phyloP scores from a whole-genome alignment of 805 yeast species.

The Ogataea paradorogensis region DNA sequence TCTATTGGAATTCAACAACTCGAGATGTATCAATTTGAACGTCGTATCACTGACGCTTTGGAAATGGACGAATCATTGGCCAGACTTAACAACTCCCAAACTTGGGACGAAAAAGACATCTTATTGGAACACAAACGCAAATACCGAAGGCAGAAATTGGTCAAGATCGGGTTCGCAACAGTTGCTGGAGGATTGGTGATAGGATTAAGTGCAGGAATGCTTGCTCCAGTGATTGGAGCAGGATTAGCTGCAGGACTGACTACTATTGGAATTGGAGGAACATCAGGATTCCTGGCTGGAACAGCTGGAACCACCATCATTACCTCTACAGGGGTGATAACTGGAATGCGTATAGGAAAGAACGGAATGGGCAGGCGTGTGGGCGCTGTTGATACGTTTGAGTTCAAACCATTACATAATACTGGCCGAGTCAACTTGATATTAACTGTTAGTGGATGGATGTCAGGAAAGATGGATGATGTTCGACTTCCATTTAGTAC shows the following conservation, averaged over 20 bases:
- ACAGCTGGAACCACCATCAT: constrained; percentile 95
- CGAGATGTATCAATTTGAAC: constrained; percentile 85
- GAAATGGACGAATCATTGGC: constrained; percentile 63
- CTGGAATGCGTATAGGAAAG: constrained; percentile 88
- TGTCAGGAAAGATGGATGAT: constrained; percentile 93
- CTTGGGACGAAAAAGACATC: constrained; percentile 69
- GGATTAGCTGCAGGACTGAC: constrained; percentile 97
- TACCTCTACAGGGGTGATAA: constrained; percentile 84
- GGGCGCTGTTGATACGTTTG: constrained; percentile 92
- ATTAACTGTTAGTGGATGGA: constrained; percentile 95
- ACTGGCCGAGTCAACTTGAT: constrained; percentile 84
- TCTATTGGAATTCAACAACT: constrained; percentile 55
- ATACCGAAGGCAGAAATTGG: constrained; percentile 63
- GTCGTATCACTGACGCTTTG: constrained; percentile 83
- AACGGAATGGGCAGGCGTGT: constrained; percentile 81
- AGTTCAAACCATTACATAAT: constrained; percentile 88
- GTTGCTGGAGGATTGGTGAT: constrained; percentile 92
- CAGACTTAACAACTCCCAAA: constrained; percentile 40
- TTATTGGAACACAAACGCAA: constrained; percentile 69
- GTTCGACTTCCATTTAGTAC: constrained; percentile 94
- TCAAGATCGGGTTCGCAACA: constrained; percentile 92
- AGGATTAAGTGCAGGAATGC: constrained; percentile 90
- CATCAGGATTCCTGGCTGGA: constrained; percentile 89
- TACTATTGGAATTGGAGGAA: constrained; percentile 93
- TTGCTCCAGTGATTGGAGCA: constrained; percentile 98